phyloP scores from a whole-genome alignment of 306 rosid species.

The Elaeagnus macrophylla region DNA sequence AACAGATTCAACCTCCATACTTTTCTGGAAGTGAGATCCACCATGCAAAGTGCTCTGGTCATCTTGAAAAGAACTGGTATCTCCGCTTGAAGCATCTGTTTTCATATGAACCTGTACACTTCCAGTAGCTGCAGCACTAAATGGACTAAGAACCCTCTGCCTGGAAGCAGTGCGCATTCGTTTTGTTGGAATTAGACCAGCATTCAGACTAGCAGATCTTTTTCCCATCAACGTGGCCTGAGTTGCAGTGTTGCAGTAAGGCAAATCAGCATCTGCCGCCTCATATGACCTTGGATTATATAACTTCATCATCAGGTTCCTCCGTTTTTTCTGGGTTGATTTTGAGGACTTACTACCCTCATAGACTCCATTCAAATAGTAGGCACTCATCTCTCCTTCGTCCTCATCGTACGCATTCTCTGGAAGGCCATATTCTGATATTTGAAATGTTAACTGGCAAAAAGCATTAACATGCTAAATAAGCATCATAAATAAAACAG shows the following conservation, averaged over 20 bases:
- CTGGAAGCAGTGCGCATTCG: conserved; percentile 86
- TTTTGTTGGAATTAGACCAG: conserved; percentile 72
- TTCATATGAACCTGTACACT: conserved; percentile 53
- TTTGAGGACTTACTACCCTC: conserved; percentile 53
- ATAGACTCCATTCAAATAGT: conserved; percentile 50
- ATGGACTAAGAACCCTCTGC: conserved; percentile 84
- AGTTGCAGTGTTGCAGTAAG: conserved; percentile 46
- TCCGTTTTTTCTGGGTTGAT: conserved; percentile 52
- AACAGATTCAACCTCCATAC: conserved; percentile 86
- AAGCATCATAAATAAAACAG: conserved; percentile 19
- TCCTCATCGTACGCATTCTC: conserved; percentile 68
- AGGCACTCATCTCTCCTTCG: conserved; percentile 63
- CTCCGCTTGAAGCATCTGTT: conserved; percentile 98
- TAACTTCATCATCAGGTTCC: conserved; percentile 36
- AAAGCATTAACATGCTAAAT: conserved; percentile 12
- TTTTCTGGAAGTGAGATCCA: conserved; percentile 72
- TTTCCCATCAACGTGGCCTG: conserved; percentile 49
- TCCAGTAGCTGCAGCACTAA: conserved; percentile 45
- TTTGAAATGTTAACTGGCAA: conserved; percentile 16
- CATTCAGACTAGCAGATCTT: conserved; percentile 68
- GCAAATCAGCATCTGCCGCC: conserved; percentile 55
- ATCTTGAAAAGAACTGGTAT: conserved; percentile 93
- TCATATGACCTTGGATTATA: conserved; percentile 47
- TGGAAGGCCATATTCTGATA: conserved; percentile 48
- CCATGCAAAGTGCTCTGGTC: conserved; percentile 80